Conservation (phyloP, 2,329 filamentous ascomycete species). For the Metarhizium brunneum region DNA sequence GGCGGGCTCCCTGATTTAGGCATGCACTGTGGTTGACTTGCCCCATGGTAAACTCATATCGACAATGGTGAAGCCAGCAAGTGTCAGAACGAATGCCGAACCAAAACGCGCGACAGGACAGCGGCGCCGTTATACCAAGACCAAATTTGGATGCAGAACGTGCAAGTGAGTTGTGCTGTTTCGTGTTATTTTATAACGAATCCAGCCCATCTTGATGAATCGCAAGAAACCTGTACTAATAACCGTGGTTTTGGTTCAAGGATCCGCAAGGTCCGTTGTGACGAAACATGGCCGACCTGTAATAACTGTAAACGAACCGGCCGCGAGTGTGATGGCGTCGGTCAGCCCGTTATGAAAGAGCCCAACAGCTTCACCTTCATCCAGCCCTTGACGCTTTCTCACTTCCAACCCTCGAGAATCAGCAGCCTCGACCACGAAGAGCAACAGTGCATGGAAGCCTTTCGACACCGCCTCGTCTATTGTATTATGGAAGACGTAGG, state of each 20-base stretch:
- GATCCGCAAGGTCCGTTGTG: conserved; percentile 12
- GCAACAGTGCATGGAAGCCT: conserved; percentile 5
- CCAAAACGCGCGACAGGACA: not conserved
- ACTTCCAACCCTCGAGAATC: conserved; percentile 7
- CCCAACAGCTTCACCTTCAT: conserved; percentile 9
- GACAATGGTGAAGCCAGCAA: not conserved
- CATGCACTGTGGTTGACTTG: not conserved
- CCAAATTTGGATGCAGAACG: conserved; percentile 4
- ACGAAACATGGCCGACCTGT: conserved; percentile 10
- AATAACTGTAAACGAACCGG: conserved; percentile 10
- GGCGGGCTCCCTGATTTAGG: not conserved
- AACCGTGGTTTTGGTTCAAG: not conserved
- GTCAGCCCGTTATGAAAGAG: not conserved
- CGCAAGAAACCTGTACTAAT: not conserved
- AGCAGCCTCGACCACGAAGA: not conserved
- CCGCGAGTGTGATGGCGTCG: conserved; percentile 10
- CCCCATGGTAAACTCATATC: not conserved
- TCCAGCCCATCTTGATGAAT: not conserved
- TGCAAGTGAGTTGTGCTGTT: conserved; percentile 1
- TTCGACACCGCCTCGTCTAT: conserved; percentile 9
- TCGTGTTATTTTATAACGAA: not conserved
- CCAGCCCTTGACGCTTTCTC: conserved; percentile 9
- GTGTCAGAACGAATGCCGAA: not conserved
- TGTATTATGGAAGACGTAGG: conserved; percentile 8
- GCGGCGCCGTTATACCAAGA: conserved; percentile 3